Percentiles rank a stretch among this genome's conserved stretches.
phyloP scores from a whole-genome alignment of 2,329 filamentous ascomycete species.

The Nigrospora sphaerica region DNA sequence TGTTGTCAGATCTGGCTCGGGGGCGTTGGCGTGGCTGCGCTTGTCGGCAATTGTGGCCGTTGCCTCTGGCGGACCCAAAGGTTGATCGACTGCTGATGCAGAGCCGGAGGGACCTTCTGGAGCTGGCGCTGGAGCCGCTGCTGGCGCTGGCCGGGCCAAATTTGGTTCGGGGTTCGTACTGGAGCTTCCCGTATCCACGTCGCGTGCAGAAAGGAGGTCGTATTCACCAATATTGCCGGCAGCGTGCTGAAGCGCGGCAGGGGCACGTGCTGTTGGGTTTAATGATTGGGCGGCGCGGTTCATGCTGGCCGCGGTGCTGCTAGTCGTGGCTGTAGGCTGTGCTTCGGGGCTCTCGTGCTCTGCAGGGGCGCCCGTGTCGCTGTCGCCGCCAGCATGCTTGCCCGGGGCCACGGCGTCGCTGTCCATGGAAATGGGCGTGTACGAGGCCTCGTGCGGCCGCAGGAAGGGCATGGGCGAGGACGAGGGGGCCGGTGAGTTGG shows the following conservation, averaged over 20 bases:
- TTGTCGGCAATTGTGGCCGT: background rate
- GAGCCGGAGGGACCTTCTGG: too few species aligned
- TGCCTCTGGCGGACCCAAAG: background rate
- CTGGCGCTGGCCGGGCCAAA: too few species aligned
- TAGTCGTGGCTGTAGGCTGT: constrained; percentile 10
- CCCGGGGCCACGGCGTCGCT: constrained; percentile 11
- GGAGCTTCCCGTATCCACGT: constrained; percentile 7
- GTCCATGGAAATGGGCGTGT: constrained; percentile 24
- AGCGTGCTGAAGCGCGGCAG: constrained; percentile 4
- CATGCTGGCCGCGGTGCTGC: constrained; percentile 10
- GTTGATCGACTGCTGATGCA: background rate
- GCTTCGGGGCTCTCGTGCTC: constrained; percentile 5
- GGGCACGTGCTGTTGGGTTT: constrained; percentile 19
- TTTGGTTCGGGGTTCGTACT: constrained; percentile 7
- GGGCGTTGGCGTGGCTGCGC: constrained; percentile 1
- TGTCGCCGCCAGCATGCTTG: background rate
- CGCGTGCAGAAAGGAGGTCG: constrained; percentile 20
- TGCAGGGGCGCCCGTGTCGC: constrained; percentile 1
- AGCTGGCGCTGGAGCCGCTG: too few species aligned
- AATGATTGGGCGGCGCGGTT: constrained; percentile 24
- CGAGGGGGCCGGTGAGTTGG: constrained; percentile 18
- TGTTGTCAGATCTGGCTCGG: background rate
- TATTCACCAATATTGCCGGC: constrained; percentile 14
- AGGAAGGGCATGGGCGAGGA: constrained; percentile 24
- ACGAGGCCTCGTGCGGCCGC: constrained; percentile 14